These are phyloP conservation scores for Rhizopus arrhizus DNA, from an alignment of 371 early-diverging fungal genomes.

Conservation along the genomic window DNA sequence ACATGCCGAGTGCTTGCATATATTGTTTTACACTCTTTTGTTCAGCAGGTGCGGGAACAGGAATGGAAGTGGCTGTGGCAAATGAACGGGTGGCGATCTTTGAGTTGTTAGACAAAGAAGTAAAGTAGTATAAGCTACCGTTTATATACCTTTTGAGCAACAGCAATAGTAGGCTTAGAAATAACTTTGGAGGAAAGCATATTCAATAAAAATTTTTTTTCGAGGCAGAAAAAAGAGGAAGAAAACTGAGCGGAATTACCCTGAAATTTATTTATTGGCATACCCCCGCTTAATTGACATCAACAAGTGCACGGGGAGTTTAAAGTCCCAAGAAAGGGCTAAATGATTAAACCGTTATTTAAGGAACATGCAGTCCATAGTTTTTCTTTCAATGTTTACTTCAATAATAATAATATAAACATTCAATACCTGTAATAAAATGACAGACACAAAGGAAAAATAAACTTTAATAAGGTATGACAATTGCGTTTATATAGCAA, in stretches of 20 bases:
- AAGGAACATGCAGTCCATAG: background rate
- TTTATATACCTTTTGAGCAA: constrained; percentile 15
- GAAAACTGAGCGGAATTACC: constrained; percentile 2
- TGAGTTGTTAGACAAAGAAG: background rate
- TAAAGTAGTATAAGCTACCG: background rate
- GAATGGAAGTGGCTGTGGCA: constrained; percentile 13
- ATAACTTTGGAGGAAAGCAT: constrained; percentile 21
- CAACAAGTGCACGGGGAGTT: no score
- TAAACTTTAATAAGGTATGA: no score
- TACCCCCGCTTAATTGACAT: background rate
- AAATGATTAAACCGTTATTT: background rate
- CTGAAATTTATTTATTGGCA: constrained; percentile 3
- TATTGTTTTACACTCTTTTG: constrained; percentile 8
- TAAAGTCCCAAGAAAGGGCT: no score
- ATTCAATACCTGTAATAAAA: no score
- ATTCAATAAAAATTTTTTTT: constrained; percentile 1
- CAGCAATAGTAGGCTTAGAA: constrained; percentile 15
- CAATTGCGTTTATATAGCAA: no score
- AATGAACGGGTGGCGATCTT: constrained; percentile 8
- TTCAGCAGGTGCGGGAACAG: constrained; percentile 14
- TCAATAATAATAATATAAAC: no score
- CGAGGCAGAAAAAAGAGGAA: background rate
- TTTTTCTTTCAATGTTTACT: no score
- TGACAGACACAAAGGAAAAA: no score
- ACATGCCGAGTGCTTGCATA: no score